Evolutionary conservation across 2,329 filamentous ascomycete genomes (phyloP).

Genomic region (Penicillium paneum): DNA sequence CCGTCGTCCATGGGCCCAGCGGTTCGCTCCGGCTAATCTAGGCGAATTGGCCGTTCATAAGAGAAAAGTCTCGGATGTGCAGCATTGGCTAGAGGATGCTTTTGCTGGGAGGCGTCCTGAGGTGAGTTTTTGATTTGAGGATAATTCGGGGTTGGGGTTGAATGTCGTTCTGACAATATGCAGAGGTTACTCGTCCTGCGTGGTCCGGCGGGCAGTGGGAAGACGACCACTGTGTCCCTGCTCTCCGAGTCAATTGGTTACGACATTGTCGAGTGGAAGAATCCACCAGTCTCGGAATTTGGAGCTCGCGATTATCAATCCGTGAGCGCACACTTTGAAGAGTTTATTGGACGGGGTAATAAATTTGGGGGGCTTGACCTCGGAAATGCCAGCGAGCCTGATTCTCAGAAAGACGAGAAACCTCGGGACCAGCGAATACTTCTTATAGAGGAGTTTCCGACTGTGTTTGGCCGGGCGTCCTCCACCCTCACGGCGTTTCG

Average conservation of each 20-base stretch:
- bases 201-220: constrained; percentile 85
- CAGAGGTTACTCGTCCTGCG: constrained; percentile 81
- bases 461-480: constrained; percentile 66
- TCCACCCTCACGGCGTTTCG: constrained; percentile 68
- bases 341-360: constrained; percentile 79
- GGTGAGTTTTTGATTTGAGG: constrained; percentile 27
- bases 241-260: constrained; percentile 74
- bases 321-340: constrained; percentile 78
- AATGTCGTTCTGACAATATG: constrained; percentile 18
- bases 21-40: constrained; percentile 70
- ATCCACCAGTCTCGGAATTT: constrained; percentile 64
- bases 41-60: constrained; percentile 92
- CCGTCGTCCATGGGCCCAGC: constrained; percentile 78
- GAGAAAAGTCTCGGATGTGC: constrained; percentile 85
- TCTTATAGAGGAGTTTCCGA: constrained; percentile 78
- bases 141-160: not conserved
- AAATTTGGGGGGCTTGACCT: constrained; percentile 71
- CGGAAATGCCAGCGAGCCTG: constrained; percentile 8
- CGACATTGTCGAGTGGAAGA: constrained; percentile 85
- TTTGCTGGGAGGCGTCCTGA: constrained; percentile 54
- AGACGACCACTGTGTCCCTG: constrained; percentile 80
- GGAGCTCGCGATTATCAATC: constrained; percentile 64
- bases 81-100: constrained; percentile 75
- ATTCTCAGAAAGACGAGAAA: constrained; percentile 1
- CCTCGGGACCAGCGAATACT: constrained; percentile 55